Evolutionary conservation across 2,329 filamentous ascomycete species (phyloP), one percentile per base, ranked within the genome.

Genomic region (Bimuria novae-zelandiae): DNA sequence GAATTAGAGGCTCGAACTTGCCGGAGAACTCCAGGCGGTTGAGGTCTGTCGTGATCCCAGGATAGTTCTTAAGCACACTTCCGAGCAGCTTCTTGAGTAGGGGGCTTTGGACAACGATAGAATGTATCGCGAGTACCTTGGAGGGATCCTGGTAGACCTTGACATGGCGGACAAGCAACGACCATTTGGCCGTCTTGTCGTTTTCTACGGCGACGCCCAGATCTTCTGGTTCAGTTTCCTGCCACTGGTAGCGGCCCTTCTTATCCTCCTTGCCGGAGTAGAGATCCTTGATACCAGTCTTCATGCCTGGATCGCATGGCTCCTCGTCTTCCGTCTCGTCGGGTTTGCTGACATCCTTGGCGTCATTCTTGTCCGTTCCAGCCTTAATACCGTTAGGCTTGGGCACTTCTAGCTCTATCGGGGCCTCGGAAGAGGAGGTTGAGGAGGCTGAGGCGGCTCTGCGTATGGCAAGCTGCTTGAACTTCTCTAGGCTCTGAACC

Each of bases 61-160:
- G 82, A 52, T 88, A 88, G 14, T 77, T 80, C 2, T 79, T 75
- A 12, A 89, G 76, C 7, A 88, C 78, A 3, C 79, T 74, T 7
- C 75, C 75, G 0, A 89, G 75, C 3, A 84, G 77, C 4, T 77
- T 76, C 70, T 85, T 87, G 37, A 89, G 73, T 37, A 82, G 76
- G 1, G 85, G 84, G 33, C 82, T 87, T 71, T 89, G 86, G 5
- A 89, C 73, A 27, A 87, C 78, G 53, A 89, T 82, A 33, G 83
- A 86, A 63, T 89, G 79, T 19, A 88, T 79, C 45, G 81, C 76
- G 16, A 89, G 78, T 32, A 82, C 82, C 63, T 84, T 85, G 50
- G 80, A 79, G 23, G 83, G 81, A 64, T 87, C 81, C 22, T 67
- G 67, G 56, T 69, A 72, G 16, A 68, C 67, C 45, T 69, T 70